Conservation (phyloP, 1,139 yeast species). For the Trichomonascaceae sp. region DNA sequence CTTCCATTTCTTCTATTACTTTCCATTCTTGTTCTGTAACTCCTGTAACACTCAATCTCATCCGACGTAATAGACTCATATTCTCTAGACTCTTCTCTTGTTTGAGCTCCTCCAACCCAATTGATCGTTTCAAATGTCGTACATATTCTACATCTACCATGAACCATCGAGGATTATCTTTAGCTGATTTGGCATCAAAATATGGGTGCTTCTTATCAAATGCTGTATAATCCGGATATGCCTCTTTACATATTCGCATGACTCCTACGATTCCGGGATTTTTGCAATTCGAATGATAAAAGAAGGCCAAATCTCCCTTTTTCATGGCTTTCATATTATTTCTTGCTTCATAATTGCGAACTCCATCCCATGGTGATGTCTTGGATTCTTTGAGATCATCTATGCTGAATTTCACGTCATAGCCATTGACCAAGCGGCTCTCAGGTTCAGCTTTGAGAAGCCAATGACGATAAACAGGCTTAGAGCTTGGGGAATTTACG, state of each 20-base stretch:
- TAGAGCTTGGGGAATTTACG: neutral
- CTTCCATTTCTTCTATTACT: neutral
- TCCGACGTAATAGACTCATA: constrained; percentile 42
- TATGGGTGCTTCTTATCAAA: constrained; percentile 40
- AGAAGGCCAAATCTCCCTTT: constrained; percentile 41
- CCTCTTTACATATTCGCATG: constrained; percentile 36
- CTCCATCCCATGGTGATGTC: constrained; percentile 50
- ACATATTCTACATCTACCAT: constrained; percentile 45
- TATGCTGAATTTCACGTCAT: constrained; percentile 44
- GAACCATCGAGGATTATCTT: constrained; percentile 46
- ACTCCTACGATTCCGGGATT: constrained; percentile 50
- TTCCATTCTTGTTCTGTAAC: constrained; percentile 40
- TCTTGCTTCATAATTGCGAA: constrained; percentile 49
- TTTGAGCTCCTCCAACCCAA: constrained; percentile 37
- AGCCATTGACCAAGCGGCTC: constrained; percentile 42
- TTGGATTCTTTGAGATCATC: constrained; percentile 37
- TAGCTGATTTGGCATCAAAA: constrained; percentile 41
- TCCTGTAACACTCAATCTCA: constrained; percentile 45
- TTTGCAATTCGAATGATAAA: constrained; percentile 49
- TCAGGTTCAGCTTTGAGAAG: constrained; percentile 50
- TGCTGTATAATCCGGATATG: constrained; percentile 38
- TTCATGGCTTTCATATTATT: constrained; percentile 45
- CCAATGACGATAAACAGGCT: constrained; percentile 34
- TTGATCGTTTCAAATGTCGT: constrained; percentile 38
- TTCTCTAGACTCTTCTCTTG: constrained; percentile 30